Evolutionary conservation across 208 protist genomes (phyloP).

Genomic region (Histomonas meleagridis): DNA sequence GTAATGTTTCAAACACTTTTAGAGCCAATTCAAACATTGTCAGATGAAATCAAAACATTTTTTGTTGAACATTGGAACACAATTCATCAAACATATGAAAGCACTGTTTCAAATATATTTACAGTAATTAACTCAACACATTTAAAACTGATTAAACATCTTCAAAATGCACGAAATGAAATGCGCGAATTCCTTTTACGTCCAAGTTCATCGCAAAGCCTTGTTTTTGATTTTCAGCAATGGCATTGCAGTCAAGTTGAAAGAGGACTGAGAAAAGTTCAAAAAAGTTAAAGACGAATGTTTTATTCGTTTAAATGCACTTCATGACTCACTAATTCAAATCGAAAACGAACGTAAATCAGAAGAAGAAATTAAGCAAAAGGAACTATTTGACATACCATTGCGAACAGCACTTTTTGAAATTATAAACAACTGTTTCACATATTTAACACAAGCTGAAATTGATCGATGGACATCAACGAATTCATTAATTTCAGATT

Average conservation of each 20-base stretch:
- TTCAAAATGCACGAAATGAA: neutral
- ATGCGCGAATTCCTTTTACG: neutral
- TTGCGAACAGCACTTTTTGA: slow-evolving; percentile 6
- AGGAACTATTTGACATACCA: neutral
- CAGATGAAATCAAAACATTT: neutral
- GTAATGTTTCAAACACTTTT: neutral
- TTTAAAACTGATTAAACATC: neutral
- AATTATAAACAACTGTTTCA: neutral
- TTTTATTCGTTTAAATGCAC: neutral
- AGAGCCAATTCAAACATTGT: neutral
- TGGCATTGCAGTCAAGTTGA: neutral
- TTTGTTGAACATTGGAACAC: neutral
- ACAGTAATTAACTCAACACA: neutral
- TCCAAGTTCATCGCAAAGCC: neutral
- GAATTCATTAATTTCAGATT: neutral
- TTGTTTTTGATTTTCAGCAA: slow-evolving; percentile 1
- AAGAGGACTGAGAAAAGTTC: neutral
- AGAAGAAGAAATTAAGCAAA: neutral
- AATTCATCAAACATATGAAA: neutral
- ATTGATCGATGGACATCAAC: neutral
- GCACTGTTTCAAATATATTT: neutral
- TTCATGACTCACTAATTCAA: neutral
- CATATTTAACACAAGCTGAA: neutral
- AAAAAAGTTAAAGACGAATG: slow-evolving; percentile 26
- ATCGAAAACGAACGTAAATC: neutral